These are phyloP conservation scores for Noccaea bulbosa DNA, from an alignment of 345 rosid genomes.

Conservation along the genomic window DNA sequence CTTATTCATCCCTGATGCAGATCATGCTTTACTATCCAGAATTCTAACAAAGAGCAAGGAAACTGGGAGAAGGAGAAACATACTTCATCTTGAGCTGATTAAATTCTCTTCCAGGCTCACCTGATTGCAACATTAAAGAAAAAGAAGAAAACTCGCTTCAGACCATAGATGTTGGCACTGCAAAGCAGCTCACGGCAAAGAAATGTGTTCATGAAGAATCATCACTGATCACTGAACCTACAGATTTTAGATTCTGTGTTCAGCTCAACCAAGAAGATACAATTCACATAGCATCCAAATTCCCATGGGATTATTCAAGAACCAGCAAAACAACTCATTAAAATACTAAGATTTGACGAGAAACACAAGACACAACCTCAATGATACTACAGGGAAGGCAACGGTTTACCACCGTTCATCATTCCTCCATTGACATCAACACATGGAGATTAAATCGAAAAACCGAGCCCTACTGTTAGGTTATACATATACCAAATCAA, in stretches of 20 bases:
- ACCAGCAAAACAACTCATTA: not conserved
- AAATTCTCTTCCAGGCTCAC: constrained; percentile 19
- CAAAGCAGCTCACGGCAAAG: not conserved
- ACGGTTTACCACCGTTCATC: too few species aligned
- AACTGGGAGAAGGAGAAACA: constrained; percentile 25
- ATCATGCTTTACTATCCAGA: not conserved
- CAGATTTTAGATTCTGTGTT: not conserved
- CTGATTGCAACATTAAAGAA: constrained; percentile 22
- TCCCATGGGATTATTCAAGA: not conserved
- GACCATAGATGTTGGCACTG: too few species aligned
- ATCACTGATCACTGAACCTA: not conserved
- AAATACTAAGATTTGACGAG: not conserved
- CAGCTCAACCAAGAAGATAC: not conserved
- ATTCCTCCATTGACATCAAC: not conserved
- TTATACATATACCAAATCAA: not conserved
- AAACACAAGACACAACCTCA: not conserved
- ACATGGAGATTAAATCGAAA: too few species aligned
- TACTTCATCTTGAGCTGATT: constrained; percentile 37
- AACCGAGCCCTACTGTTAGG: not conserved
- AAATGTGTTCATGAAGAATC: not conserved
- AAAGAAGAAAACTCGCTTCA: not conserved
- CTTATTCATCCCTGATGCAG: not conserved
- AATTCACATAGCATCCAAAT: not conserved
- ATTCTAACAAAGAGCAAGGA: not conserved
- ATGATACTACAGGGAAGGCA: not conserved